Percentiles rank a stretch among this genome's conserved stretches.
Evolutionary conservation across 1,284 basidiomycete species (phyloP).

Genomic region (Fomitiporia mediterranea): DNA sequence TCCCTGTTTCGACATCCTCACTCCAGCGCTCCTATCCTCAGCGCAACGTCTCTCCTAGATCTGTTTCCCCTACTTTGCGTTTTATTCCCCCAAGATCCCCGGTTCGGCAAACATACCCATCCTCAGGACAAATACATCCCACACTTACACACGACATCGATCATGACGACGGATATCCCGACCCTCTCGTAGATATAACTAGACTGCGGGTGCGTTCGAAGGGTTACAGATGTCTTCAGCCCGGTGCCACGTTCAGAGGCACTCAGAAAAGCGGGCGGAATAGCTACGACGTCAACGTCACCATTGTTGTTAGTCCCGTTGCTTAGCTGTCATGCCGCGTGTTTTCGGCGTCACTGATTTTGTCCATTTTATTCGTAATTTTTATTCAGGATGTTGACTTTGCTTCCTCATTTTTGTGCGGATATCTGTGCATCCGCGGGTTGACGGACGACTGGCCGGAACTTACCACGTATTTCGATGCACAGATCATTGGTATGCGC

Average conservation of each 20-base stretch:
- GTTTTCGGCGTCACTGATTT: not conserved
- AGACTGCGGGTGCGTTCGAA: constrained; percentile 68
- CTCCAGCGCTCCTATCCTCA: not conserved
- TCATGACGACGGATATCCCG: constrained; percentile 30
- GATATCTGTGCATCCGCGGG: constrained; percentile 85
- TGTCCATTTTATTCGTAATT: not conserved
- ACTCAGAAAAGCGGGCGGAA: constrained; percentile 82
- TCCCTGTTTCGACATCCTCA: not conserved
- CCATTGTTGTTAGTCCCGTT: constrained; percentile 60
- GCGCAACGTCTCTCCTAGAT: constrained; percentile 9
- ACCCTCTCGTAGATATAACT: constrained; percentile 70
- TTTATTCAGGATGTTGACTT: constrained; percentile 75
- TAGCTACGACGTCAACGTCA: constrained; percentile 81
- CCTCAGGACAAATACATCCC: constrained; percentile 16
- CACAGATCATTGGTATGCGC: constrained; percentile 85
- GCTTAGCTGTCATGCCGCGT: constrained; percentile 3
- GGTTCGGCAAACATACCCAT: constrained; percentile 16
- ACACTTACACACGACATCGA: constrained; percentile 9
- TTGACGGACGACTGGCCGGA: constrained; percentile 88
- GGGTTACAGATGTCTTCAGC: constrained; percentile 75
- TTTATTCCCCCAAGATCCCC: constrained; percentile 10
- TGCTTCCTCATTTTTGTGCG: constrained; percentile 72
- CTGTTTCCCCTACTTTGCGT: not conserved
- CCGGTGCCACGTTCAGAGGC: constrained; percentile 73
- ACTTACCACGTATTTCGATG: constrained; percentile 90